Evolutionary conservation across 768 basidiomycete genomes (phyloP), one percentile per base, ranked within the genome.

Genomic region (Strobilomyces echinocephalus): DNA sequence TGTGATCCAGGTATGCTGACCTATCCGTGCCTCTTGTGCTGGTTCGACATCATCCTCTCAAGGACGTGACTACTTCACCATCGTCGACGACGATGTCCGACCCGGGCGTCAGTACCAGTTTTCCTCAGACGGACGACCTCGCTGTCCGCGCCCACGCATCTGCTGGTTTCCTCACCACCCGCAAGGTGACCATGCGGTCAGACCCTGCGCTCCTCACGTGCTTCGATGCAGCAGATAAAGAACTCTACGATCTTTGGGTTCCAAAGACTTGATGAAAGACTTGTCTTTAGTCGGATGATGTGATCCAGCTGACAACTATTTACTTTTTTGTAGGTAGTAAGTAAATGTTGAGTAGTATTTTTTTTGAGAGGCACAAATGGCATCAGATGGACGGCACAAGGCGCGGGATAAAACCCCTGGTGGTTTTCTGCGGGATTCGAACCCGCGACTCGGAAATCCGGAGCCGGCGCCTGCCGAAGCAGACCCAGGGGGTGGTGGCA

Each of bases 161-260:
- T 35, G 52, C 57, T 41, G 58, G 59, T 46, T 61, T 68, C 36
- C 54, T 64, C 62, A 24, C 68, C 65, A 24, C 64, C 46, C 73
- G 67, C 65, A 76, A 69, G 60, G 64, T 77, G 33, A 59, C 72
- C 20, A 77, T 89, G 60, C 83, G 85, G 39, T 72, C 81, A 21
- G 88, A 91, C 66, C 79, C 84, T 5, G 71, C 84, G 8, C 72
- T 89, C 39, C 64, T 82, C 51, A 87, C 87, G 33, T 86, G 81
- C 57, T 92, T 92, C 61, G 88, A 91, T 67, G 78, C 81, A 14
- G 74, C 78, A 21, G 90, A 92, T 70, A 83, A 77, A 70, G 85
- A 89, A 59, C 74, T 92, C 20, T 90, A 91, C 60, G 80, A 83
- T 42, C 74, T 91, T 10, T 91, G 90, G 89, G 85, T 75, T 28